Conservation (phyloP, 148 eudicot genomes). For the Limonium bicolor region DNA sequence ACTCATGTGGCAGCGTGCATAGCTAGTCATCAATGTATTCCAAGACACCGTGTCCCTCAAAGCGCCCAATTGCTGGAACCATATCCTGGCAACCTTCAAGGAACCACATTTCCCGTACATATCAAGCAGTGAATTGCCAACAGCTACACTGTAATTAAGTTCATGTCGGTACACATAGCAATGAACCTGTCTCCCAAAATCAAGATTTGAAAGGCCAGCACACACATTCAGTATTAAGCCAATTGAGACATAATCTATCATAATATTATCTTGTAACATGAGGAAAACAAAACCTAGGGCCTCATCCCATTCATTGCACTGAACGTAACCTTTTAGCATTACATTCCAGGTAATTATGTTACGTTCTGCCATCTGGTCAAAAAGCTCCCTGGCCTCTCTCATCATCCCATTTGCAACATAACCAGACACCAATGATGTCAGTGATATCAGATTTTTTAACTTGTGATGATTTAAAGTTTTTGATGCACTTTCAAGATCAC, state of each 20-base stretch:
- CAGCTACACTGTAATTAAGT: conserved; percentile 16
- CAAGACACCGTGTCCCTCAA: conserved; percentile 45
- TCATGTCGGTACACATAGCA: conserved; percentile 42
- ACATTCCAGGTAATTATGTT: conserved; percentile 64
- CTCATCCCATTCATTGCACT: conserved; percentile 34
- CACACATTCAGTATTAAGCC: conserved; percentile 41
- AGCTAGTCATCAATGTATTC: conserved; percentile 46
- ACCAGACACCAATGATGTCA: conserved; percentile 55
- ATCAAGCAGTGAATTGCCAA: conserved; percentile 57
- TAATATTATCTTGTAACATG: conserved; percentile 17
- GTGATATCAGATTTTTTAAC: conserved; percentile 28
- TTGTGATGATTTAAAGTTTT: conserved; percentile 23
- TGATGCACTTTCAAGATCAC: conserved; percentile 34
- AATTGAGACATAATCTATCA: conserved; percentile 32
- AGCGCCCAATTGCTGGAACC: conserved; percentile 44
- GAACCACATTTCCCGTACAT: conserved; percentile 77
- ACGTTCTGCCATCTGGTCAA: conserved; percentile 53
- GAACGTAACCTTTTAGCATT: conserved; percentile 58
- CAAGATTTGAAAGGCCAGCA: conserved; percentile 46
- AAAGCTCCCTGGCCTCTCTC: conserved; percentile 46
- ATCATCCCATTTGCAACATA: conserved; percentile 37
- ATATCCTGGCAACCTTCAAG: conserved; percentile 29
- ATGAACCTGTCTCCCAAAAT: conserved; percentile 68
- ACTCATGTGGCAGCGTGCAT: conserved; percentile 33
- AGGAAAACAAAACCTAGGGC: conserved; percentile 38